Evolutionary conservation across 805 yeast species (phyloP), one percentile per base, ranked within the genome.

Genomic region (Kodamaea restingae): DNA sequence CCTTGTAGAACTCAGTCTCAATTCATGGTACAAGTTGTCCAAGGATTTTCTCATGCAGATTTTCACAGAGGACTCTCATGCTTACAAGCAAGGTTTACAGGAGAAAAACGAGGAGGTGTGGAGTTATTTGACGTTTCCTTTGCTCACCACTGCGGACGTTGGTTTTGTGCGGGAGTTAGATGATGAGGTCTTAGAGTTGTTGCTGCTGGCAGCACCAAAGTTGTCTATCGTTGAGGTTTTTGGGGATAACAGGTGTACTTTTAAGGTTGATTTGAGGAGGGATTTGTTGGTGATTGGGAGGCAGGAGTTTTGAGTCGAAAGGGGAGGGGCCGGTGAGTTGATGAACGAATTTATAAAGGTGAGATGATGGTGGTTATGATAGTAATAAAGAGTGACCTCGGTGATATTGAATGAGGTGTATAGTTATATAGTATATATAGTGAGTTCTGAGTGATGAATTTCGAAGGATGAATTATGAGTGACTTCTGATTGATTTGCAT

Each of bases 121-220:
- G 32, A 18, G 17, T 4, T 12, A 30, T 7, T 10, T 30, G 20
- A 9, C 7, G 6, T 66, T 79, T 32, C 85, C 88, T 1, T 71
- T 80, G 20, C 61, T 91, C 31, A 78, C 87, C 0, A 72, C 77
- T 24, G 50, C 86, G 12, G 93, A 91, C 56, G 54, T 80, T 10
- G 95, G 97, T 0, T 91, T 91, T 60, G 85, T 88, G 2, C 67
- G 95, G 28, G 67, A 78, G 15, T 74, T 87, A 9, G 88, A 88
- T 54, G 87, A 91, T 58, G 73, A 70, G 14, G 73, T 78, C 0
- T 56, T 90, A n/a, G 75, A 74, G 18, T 52, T 72, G 20, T 49
- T 88, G 15, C 73, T 84, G 2, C 61, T 71, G 18, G 70, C 74
- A 8, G 85, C 93, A 45, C 74, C 80, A 0, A 75, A 75, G 34